phyloP scores from a whole-genome alignment of 768 basidiomycete genomes.

The Boletus rubroflammeus region DNA sequence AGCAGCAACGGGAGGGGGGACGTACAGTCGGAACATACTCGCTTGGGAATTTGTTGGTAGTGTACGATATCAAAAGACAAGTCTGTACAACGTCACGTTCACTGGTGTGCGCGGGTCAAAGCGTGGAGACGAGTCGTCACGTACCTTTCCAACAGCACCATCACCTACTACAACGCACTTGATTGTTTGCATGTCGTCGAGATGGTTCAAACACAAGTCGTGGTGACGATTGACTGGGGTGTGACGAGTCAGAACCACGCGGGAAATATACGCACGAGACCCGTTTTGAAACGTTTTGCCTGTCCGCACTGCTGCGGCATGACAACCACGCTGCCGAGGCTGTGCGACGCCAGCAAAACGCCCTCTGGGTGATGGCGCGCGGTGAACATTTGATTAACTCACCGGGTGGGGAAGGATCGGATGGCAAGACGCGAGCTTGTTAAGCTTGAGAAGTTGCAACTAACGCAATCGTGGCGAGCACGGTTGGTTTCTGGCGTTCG shows the following conservation, averaged over 20 bases:
- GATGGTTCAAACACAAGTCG: conserved; percentile 15
- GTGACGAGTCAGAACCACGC: conserved; percentile 20
- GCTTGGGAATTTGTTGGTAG: conserved; percentile 96
- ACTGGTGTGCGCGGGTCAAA: neutral
- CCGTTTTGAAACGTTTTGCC: conserved; percentile 20
- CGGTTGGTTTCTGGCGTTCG: conserved; percentile 23
- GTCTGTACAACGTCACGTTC: conserved; percentile 49
- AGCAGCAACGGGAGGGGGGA: conserved; percentile 15
- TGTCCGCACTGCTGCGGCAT: conserved; percentile 22
- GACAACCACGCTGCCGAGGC: conserved; percentile 30
- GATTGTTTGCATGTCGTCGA: conserved; percentile 81
- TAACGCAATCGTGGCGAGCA: conserved; percentile 28
- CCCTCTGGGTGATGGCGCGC: conserved; percentile 6
- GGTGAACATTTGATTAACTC: conserved; percentile 10
- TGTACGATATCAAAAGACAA: conserved; percentile 95
- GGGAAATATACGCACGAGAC: conserved; percentile 20
- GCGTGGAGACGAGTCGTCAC: conserved; percentile 26
- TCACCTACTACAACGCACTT: conserved; percentile 98
- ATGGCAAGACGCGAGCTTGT: conserved; percentile 20
- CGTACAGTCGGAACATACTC: conserved; percentile 98
- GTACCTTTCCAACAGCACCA: conserved; percentile 96
- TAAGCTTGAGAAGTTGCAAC: conserved; percentile 18
- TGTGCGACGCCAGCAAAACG: conserved; percentile 18
- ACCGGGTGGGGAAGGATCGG: conserved; percentile 18
- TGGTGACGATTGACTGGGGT: conserved; percentile 11